Evolutionary conservation across 352 stramenopile genomes (phyloP).

Genomic region (Thalassiosira exigua): DNA sequence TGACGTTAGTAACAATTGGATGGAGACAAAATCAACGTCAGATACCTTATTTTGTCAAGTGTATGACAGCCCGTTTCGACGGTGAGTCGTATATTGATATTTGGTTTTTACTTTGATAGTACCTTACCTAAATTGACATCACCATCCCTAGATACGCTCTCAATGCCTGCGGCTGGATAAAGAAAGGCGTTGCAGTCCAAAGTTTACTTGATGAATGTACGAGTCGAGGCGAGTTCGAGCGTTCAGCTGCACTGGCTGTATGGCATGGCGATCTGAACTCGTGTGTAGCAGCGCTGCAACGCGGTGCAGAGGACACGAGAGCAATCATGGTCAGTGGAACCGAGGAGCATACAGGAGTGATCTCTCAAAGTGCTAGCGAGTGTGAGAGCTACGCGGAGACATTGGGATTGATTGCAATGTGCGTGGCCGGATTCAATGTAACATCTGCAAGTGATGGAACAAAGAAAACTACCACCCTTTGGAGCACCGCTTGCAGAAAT

Average conservation of each 20-base stretch:
- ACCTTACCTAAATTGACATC: neutral
- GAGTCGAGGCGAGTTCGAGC: constrained; percentile 68
- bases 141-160: constrained; percentile 42
- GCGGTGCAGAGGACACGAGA: constrained; percentile 58
- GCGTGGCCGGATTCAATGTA: constrained; percentile 72
- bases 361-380: neutral
- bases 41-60: constrained; percentile 68
- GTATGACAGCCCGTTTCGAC: constrained; percentile 66
- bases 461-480: constrained; percentile 56
- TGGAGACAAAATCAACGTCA: constrained; percentile 60
- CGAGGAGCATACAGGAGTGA: constrained; percentile 29
- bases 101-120: constrained; percentile 10
- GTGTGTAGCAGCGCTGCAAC: constrained; percentile 70
- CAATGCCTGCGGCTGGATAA: constrained; percentile 67
- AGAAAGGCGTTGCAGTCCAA: constrained; percentile 53
- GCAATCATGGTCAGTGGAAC: constrained; percentile 6
- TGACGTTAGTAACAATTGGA: constrained; percentile 37
- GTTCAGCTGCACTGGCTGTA: constrained; percentile 71
- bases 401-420: constrained; percentile 74
- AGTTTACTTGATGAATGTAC: constrained; percentile 72
- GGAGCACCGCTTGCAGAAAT: constrained; percentile 68
- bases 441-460: constrained; percentile 34
- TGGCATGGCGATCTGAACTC: constrained; percentile 75
- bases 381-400: constrained; percentile 66
- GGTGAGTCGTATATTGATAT: constrained; percentile 15